Conservation (phyloP, 805 yeast genomes). For the Sungouiella blattae region DNA sequence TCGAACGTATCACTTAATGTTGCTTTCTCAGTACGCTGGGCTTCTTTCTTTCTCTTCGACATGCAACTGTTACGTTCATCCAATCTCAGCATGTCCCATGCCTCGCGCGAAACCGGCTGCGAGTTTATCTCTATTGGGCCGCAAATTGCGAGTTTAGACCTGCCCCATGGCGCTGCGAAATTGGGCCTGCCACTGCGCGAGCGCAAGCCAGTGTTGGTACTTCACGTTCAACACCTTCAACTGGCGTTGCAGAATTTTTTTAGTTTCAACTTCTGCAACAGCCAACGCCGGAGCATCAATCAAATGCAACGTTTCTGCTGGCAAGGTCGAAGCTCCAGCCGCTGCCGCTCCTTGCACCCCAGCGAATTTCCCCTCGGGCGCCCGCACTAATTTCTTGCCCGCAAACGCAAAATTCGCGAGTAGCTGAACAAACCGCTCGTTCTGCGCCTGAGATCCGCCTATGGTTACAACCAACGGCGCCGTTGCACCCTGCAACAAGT, state of each 20-base stretch:
- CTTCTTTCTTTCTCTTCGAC: too few species aligned
- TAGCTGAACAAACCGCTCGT: constrained; percentile 17
- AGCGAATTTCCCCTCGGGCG: background rate
- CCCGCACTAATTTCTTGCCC: too few species aligned
- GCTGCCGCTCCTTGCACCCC: background rate
- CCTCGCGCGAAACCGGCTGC: background rate
- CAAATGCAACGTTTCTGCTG: too few species aligned
- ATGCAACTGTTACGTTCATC: too few species aligned
- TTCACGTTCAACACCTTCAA: constrained; percentile 5
- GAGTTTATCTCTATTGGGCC: too few species aligned
- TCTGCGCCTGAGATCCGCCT: constrained; percentile 54
- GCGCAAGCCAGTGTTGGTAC: constrained; percentile 5
- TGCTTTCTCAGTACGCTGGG: too few species aligned
- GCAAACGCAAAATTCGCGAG: constrained; percentile 7
- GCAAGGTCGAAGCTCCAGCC: background rate
- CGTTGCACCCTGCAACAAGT: constrained; percentile 19
- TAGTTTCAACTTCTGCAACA: too few species aligned
- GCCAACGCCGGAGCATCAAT: too few species aligned
- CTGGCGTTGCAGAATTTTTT: too few species aligned
- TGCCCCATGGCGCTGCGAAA: background rate
- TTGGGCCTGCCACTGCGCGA: constrained; percentile 12
- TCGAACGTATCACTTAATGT: too few species aligned
- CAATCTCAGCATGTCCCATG: too few species aligned
- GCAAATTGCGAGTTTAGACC: too few species aligned
- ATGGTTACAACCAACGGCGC: constrained; percentile 32